A percentile compares a stretch with the other conserved stretches of the same genome.
phyloP scores from a whole-genome alignment of 1,284 basidiomycete species.

The Heliocybe sulcata region DNA sequence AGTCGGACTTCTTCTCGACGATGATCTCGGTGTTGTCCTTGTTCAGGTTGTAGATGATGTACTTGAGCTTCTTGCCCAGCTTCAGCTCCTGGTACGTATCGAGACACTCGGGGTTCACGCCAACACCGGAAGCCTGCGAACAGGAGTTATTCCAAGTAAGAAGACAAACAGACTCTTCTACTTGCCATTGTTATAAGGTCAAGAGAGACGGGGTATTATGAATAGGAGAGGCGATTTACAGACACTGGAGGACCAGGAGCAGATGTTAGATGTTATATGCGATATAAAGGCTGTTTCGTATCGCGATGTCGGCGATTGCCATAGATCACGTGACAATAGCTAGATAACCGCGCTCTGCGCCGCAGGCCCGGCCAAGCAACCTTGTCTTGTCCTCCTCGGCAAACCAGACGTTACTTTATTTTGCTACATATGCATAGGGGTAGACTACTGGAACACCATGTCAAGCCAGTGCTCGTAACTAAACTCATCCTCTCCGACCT shows the following conservation, averaged over 20 bases:
- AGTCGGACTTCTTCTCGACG: constrained; percentile 53
- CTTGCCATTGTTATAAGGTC: constrained; percentile 1
- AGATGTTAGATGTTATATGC: neutral
- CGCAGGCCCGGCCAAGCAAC: constrained; percentile 3
- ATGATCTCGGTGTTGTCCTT: constrained; percentile 66
- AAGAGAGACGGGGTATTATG: neutral
- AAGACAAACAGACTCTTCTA: no score
- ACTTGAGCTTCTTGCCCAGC: constrained; percentile 78
- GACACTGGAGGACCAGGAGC: neutral
- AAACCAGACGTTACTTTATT: neutral
- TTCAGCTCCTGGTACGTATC: constrained; percentile 72
- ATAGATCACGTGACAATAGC: constrained; percentile 7
- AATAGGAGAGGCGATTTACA: neutral
- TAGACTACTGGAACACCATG: constrained; percentile 55
- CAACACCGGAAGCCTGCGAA: constrained; percentile 71
- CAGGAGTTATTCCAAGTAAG: neutral
- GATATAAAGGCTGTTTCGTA: constrained; percentile 11
- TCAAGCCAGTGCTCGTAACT: constrained; percentile 78
- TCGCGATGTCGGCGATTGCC: constrained; percentile 26
- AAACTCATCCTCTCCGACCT: constrained; percentile 57
- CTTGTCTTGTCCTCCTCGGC: neutral
- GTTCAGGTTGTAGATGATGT: constrained; percentile 80
- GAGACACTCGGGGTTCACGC: constrained; percentile 55
- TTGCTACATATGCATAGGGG: neutral
- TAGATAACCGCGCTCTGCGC: neutral